Base-by-base conservation (phyloP, 2,329 filamentous ascomycete species). In the Diplodia mutila region DNA sequence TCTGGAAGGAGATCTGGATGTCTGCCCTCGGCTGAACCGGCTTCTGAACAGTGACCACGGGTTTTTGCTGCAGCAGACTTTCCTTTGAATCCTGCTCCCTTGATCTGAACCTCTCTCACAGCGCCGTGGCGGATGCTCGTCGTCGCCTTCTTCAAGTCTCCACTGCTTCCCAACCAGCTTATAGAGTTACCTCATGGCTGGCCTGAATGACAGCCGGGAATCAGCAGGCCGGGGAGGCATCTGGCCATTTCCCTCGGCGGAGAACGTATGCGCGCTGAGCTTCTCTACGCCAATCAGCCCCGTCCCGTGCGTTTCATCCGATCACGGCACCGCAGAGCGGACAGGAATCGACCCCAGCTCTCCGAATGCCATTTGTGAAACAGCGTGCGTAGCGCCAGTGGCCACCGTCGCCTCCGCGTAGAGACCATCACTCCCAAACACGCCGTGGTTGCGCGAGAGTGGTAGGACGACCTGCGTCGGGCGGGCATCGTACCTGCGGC, bases 291-390 rank as follows among this genome's bases (percentile, higher is more conserved):
- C 78, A 42, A 83, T 84, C 4, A 83, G 70, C 1, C 77, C 76
- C 0, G 81, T 83, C 2, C 80, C 80, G 42, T 81, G 73, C 7
- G 81, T 83, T 81, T n/a, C 81, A 83, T 11, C 81, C 81, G 57
- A 83, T 83, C 11, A 79, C 72, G 3, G 76, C 78, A 11, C 81
- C 81, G 63, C 78, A n/a, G 81, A 4, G 83, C 69, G 1, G 75
- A 75, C 14, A 83, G 46, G 57, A 80, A 81, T 0, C 78, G 71
- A 65, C 68, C 48, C 81, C 80, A 82, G 51, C 69, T 69, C 67
- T 82, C 80, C 1, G 78, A 78, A 21, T 72, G 70, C 71, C 72
- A 78, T 32, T 73, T 74, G 48, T 78, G 75, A 16, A 81, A 69
- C 9, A 81, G 67, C 0, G 71, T 69, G 70, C 80, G 78, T 3